A percentile compares a stretch with the other conserved stretches of the same genome.
Evolutionary conservation across 768 basidiomycete species (phyloP).

Genomic region (Termitomyces sp.): DNA sequence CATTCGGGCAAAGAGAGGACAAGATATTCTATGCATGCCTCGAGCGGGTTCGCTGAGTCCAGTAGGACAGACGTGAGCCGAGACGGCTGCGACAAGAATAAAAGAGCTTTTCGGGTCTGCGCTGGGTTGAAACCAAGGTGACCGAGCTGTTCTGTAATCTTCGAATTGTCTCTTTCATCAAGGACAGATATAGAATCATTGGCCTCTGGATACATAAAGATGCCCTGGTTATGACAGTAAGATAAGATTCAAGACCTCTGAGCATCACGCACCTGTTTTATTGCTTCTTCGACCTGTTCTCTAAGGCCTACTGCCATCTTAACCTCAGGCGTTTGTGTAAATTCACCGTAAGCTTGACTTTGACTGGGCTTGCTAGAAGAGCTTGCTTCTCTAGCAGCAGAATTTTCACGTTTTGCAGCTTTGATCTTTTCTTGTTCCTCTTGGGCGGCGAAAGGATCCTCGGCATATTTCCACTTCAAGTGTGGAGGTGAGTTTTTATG

Average conservation of each 20-base stretch:
- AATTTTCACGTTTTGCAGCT: constrained; percentile 37
- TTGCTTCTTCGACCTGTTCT: constrained; percentile 73
- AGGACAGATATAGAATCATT: constrained; percentile 31
- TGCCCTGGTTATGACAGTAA: constrained; percentile 24
- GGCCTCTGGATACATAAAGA: constrained; percentile 45
- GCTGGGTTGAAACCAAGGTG: constrained; percentile 59
- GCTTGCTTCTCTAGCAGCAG: constrained; percentile 10
- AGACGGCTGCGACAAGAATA: constrained; percentile 54
- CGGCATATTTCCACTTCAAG: constrained; percentile 80
- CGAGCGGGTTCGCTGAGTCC: constrained; percentile 50
- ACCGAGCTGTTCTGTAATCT: constrained; percentile 49
- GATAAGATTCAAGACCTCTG: constrained; percentile 3
- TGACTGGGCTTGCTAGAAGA: constrained; percentile 14
- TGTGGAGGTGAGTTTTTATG: constrained; percentile 65
- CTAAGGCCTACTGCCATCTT: constrained; percentile 75
- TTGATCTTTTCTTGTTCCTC: constrained; percentile 65
- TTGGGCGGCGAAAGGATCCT: constrained; percentile 78
- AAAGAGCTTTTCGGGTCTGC: constrained; percentile 47
- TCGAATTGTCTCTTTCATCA: constrained; percentile 32
- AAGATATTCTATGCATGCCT: constrained; percentile 82
- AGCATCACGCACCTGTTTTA: constrained; percentile 55
- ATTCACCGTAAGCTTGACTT: constrained; percentile 27
- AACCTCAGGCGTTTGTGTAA: constrained; percentile 60
- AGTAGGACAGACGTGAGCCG: constrained; percentile 59
- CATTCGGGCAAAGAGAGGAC: constrained; percentile 82